Evolutionary conservation across 1,284 basidiomycete genomes (phyloP), one percentile per base, ranked within the genome.

Genomic region (Sanghuangporus sanghuang): DNA sequence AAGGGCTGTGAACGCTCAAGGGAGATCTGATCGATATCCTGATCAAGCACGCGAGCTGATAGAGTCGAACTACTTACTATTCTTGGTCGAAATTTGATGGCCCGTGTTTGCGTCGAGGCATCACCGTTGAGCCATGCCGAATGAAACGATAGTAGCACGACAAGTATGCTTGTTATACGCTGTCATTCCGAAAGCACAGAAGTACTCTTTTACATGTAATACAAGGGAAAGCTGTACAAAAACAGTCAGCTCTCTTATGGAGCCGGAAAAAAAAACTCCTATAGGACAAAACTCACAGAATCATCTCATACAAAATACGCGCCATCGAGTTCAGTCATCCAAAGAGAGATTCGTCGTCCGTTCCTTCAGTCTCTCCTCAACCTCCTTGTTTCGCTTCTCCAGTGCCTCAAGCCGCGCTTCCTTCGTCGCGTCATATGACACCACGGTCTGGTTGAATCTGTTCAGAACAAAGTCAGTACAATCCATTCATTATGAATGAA

Each of bases 381-480:
- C 76, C 40, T 78, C 75, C 23, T 79, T 76, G 61, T 82, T 79
- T 72, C 81, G 82, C 63, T 79, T 77, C 73, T 87, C 82, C 66
- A 95, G 80, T 3, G 86, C 88, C 1, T 84, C 81, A 12, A 94
- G 78, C 73, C 87, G 87, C 50, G 93, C 92, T 9, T 92, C 91
- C 81, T 94, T 93, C 42, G 81, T 80, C 0, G 93, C 92, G 69
- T 95, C 90, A 75, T 93, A 93, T 0, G 87, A 75, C 18, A 96
- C 83, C 4, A 82, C 82, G 2, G 78, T 79, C 76, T 95, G 93
- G 74, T 95, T 95, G 80, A 92, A 89, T 67, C 92, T 95, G 69
- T 39, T 49, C 18, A 52, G 16, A 38, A 18, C 18, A 18, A 6
- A 16, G n/a, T 23, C 16, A 54, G 53, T 14, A n/a, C n/a, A n/a